Conservation (phyloP, 2,329 filamentous ascomycete genomes). For the Stenocarpella maydis region DNA sequence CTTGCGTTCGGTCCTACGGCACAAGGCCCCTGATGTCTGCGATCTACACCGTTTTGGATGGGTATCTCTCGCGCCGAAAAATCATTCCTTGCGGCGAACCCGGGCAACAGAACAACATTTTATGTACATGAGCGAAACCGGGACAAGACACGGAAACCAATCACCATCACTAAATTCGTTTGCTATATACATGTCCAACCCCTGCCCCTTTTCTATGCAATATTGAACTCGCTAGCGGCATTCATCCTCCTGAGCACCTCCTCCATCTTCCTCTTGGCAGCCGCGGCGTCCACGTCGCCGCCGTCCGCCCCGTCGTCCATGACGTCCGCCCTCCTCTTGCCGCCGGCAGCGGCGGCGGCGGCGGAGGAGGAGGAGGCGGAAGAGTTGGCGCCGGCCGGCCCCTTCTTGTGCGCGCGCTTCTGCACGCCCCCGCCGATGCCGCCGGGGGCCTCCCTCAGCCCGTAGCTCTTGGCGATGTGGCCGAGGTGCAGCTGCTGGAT, state of each 20-base stretch:
- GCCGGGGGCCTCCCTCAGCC: conserved; percentile 84
- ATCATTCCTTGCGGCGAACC: neutral
- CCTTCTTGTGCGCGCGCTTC: conserved; percentile 51
- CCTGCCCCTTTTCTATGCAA: conserved; percentile 47
- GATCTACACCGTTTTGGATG: neutral
- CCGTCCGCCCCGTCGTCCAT: conserved; percentile 51
- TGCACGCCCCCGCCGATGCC: conserved; percentile 73
- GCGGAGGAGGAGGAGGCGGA: conserved; percentile 17
- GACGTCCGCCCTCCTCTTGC: conserved; percentile 42
- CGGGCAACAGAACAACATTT: too few species aligned
- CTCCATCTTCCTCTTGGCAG: conserved; percentile 70
- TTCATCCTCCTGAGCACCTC: conserved; percentile 66
- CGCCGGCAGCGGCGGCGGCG: conserved; percentile 15
- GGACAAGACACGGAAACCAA: neutral
- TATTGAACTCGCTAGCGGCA: conserved; percentile 72
- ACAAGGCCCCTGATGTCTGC: neutral
- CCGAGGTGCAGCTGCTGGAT: conserved; percentile 91
- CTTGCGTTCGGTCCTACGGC: neutral
- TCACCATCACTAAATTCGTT: neutral
- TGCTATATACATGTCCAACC: neutral
- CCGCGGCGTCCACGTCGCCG: conserved; percentile 61
- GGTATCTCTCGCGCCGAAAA: neutral
- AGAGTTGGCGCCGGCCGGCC: conserved; percentile 46
- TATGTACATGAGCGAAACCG: too few species aligned
- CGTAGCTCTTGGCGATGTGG: conserved; percentile 94